These are phyloP conservation scores for Astrothelium macrocarpum DNA, from an alignment of 495 filamentous ascomycete genomes.

Conservation along the genomic window DNA sequence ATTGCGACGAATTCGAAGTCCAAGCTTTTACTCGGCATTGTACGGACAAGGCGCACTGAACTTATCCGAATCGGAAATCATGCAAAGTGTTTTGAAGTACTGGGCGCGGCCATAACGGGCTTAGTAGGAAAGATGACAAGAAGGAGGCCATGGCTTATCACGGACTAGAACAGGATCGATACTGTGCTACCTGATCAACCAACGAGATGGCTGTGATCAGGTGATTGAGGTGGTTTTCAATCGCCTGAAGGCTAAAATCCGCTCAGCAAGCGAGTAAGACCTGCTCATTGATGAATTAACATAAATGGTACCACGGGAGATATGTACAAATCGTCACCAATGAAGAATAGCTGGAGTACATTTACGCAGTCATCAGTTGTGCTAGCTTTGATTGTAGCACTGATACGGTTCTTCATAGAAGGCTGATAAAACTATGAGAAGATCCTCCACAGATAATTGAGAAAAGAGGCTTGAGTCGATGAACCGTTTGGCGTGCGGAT, in stretches of 20 bases:
- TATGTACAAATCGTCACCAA: too few species aligned
- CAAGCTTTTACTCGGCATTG: slow-evolving; percentile 51
- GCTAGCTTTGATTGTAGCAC: too few species aligned
- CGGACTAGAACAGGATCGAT: slow-evolving; percentile 56
- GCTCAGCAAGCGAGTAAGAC: too few species aligned
- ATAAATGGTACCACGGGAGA: too few species aligned
- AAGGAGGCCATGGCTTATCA: slow-evolving; percentile 65
- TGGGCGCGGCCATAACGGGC: slow-evolving; percentile 53
- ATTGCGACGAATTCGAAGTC: slow-evolving; percentile 55
- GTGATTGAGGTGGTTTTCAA: slow-evolving; percentile 40
- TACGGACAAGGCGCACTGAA: slow-evolving; percentile 38
- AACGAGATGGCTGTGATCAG: slow-evolving; percentile 44
- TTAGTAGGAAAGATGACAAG: slow-evolving; percentile 48
- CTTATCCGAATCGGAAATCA: slow-evolving; percentile 50
- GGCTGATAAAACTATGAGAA: too few species aligned
- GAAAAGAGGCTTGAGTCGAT: too few species aligned
- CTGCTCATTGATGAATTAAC: too few species aligned
- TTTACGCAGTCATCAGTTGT: too few species aligned
- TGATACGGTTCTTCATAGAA: too few species aligned
- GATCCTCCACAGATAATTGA: too few species aligned
- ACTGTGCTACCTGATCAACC: slow-evolving; percentile 50
- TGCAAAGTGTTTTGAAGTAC: slow-evolving; percentile 45
- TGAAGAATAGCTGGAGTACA: too few species aligned
- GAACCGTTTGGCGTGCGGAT: too few species aligned
- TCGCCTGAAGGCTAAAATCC: slow-evolving; percentile 13